phyloP scores from a whole-genome alignment of 2,329 filamentous ascomycete genomes.

The Claviceps spartinae region DNA sequence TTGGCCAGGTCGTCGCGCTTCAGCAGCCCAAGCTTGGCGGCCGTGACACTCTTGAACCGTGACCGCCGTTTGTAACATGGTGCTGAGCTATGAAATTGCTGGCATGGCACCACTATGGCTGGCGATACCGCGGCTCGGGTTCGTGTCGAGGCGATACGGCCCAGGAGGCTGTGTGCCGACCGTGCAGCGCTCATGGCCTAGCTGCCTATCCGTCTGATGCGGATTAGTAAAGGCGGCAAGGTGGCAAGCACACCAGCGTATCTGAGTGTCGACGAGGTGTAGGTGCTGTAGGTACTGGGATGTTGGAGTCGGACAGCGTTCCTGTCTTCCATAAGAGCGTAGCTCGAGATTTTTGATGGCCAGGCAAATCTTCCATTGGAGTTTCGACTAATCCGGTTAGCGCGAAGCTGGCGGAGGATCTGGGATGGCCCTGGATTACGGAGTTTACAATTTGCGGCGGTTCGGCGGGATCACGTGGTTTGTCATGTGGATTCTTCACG shows the following conservation, averaged over 20 bases:
- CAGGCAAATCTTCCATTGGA: conserved; percentile 5
- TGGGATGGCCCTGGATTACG: too few species aligned
- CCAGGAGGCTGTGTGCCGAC: conserved; percentile 38
- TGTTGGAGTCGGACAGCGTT: background rate
- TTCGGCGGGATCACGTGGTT: too few species aligned
- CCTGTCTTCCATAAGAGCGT: conserved; percentile 11
- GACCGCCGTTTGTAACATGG: conserved; percentile 32
- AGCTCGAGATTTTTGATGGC: conserved; percentile 20
- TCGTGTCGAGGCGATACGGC: conserved; percentile 28
- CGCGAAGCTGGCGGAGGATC: background rate
- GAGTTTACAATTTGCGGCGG: too few species aligned
- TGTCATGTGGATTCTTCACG: too few species aligned
- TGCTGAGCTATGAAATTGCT: conserved; percentile 39
- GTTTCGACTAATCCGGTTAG: conserved; percentile 5
- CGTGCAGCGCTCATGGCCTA: conserved; percentile 42
- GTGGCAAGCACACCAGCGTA: background rate
- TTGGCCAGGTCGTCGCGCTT: conserved; percentile 29
- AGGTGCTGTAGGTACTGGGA: background rate
- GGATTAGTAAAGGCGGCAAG: background rate
- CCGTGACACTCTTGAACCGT: conserved; percentile 39
- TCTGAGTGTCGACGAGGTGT: background rate
- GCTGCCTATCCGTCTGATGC: conserved; percentile 12
- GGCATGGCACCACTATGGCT: conserved; percentile 18
- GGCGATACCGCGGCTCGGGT: conserved; percentile 12
- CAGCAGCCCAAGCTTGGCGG: conserved; percentile 36